Evolutionary conservation across 345 rosid species (phyloP), one percentile per base, ranked within the genome.

Genomic region (Balakata baccata): DNA sequence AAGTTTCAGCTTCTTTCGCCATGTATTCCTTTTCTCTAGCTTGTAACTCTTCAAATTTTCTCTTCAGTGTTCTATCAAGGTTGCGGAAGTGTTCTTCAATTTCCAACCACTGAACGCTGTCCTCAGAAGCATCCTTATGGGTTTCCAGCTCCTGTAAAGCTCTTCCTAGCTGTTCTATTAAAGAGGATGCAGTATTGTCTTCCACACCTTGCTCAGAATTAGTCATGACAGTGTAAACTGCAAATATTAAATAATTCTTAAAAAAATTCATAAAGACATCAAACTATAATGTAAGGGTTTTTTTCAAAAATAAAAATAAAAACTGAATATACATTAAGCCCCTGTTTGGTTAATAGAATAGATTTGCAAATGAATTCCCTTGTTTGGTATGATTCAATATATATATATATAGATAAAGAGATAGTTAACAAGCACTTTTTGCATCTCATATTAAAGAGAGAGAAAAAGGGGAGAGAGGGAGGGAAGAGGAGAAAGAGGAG

Each of bases 1-100:
- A 23, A 52, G 77, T 79, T 72, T 81, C 73, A 51, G 82, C 80
- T 79, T 81, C 86, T 73, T 82, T 82, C 59, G 71, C 82, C n/a
- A 67, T 77, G 50, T 85, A 82, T 43, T 85, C 87, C 74, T 71
- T 85, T 80, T 86, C 89, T 78, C 73, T 85, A 38, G 79, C 84
- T 70, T 84, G 87, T 47, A 88, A 72, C 81, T 82, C 89, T 60
- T 78, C 81, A 69, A 74, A 65, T 74, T 81, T 76, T 74, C 25
- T 80, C 79, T 83, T 86, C 73, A 86, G 68, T 17, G 49, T 39
- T 25, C 57, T 51, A 54, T 88, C 82, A 22, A 88, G 86, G 71
- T 67, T 81, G 68, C 50, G 59, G 72, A 86, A 86, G 68, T 86
- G 87, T 62, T 75, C 81, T 76, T 85, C 87, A 49, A 88, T 77